Conservation (phyloP, 352 stramenopile species). For the Globisporangium radiosum region DNA sequence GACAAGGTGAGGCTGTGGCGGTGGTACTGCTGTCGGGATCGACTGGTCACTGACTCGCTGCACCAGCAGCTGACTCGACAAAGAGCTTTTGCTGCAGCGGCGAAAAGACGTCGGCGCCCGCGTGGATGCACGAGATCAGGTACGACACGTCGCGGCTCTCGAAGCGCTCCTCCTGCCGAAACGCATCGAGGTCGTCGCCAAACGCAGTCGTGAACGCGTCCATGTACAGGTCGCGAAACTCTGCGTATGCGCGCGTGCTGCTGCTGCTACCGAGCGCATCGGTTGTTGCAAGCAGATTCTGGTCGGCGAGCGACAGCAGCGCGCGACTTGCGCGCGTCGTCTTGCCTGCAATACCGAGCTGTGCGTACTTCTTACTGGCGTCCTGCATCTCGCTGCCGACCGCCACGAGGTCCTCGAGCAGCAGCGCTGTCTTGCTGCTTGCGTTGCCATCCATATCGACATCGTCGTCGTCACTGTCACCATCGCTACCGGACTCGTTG, state of each 20-base stretch:
- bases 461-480: constrained; percentile 18
- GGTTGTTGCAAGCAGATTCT: constrained; percentile 26
- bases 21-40: too few relatives aligned
- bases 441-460: constrained; percentile 20
- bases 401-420: constrained; percentile 56
- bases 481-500: constrained; percentile 16
- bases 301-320: constrained; percentile 41
- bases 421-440: constrained; percentile 26
- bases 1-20: too few relatives aligned
- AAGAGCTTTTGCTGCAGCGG: constrained; percentile 82
- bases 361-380: constrained; percentile 36
- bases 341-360: constrained; percentile 45
- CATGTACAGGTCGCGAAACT: constrained; percentile 80
- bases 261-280: constrained; percentile 14
- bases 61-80: too few relatives aligned
- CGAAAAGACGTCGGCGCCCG: constrained; percentile 72
- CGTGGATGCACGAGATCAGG: constrained; percentile 87
- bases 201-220: constrained; percentile 82
- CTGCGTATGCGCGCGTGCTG: constrained; percentile 22
- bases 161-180: constrained; percentile 82
- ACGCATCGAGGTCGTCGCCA: constrained; percentile 77
- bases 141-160: constrained; percentile 83
- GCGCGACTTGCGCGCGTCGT: constrained; percentile 42
- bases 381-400: constrained; percentile 43
- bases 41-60: too few relatives aligned